phyloP scores from a whole-genome alignment of 1,284 basidiomycete species.

The Cystobasidium pallidum region DNA sequence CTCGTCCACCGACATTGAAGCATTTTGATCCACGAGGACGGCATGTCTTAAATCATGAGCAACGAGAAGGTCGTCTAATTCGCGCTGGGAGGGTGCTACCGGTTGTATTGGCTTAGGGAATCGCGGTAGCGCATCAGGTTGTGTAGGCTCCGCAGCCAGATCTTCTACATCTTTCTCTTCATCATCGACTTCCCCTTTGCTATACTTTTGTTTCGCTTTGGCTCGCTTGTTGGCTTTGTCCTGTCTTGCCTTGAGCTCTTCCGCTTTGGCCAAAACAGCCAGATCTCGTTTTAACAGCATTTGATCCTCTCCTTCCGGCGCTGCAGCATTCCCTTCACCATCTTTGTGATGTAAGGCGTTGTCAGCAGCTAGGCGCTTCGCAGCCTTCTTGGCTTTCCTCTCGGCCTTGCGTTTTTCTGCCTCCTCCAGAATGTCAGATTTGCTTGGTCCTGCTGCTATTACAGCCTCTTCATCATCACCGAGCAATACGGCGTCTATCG shows the following conservation, averaged over 20 bases:
- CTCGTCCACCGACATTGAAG: background rate
- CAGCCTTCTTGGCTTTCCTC: conserved; percentile 11
- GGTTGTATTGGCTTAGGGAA: conserved; percentile 38
- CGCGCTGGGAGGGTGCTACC: conserved; percentile 31
- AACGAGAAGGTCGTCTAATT: conserved; percentile 35
- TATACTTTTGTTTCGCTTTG: conserved; percentile 21
- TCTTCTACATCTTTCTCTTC: conserved; percentile 11
- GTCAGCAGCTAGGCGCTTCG: conserved; percentile 10
- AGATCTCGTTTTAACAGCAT: conserved; percentile 6
- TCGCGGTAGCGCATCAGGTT: conserved; percentile 35
- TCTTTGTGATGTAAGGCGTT: background rate
- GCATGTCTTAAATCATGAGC: conserved; percentile 39
- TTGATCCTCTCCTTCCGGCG: conserved; percentile 1
- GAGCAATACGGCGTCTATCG: background rate
- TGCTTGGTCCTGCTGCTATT: background rate
- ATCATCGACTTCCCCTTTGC: conserved; percentile 9
- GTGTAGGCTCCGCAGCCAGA: conserved; percentile 13
- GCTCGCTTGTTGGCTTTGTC: conserved; percentile 35
- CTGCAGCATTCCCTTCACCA: background rate
- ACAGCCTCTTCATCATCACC: background rate
- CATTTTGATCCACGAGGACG: conserved; percentile 18
- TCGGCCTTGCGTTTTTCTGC: conserved; percentile 8
- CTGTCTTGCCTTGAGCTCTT: conserved; percentile 32
- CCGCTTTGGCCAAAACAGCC: conserved; percentile 12
- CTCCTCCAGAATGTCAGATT: background rate